Evolutionary conservation across 2,329 filamentous ascomycete species (phyloP), one percentile per base, ranked within the genome.

Genomic region (Penicillium sp.): DNA sequence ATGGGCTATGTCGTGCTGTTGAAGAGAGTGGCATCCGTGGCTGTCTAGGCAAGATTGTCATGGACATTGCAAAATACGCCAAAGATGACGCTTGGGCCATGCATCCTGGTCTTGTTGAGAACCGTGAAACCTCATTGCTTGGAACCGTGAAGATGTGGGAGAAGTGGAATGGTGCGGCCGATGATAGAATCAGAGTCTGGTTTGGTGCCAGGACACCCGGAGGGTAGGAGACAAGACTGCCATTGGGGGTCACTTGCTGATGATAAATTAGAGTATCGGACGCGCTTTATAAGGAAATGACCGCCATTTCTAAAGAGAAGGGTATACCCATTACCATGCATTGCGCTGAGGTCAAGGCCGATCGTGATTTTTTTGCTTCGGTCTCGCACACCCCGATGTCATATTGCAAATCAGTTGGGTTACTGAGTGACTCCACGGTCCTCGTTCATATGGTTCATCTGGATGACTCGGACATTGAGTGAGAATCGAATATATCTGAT

Each of bases 131-230:
- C 7, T 73, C 72, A 10, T 68, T 78, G 0, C 66, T 77, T n/a
- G 77, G 74, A n/a, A 74, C 75, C 1, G 62, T 80, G 31, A 57
- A 65, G 47, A 69, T 69, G 67, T 70, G 68, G 72, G 71, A 70
- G 61, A 72, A 69, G 41, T 71, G 69, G 70, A 70, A 73, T 57
- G 68, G 70, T 15, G 66, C 72, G 15, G 75, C 68, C 49, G 68
- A 76, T 59, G 73, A 74, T 45, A 73, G 79, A 0, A 70, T 82
- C 21, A 75, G 78, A 27, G 76, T 82, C 13, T 82, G 80, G 79
- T 75, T 79, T 49, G 76, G 79, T 1, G 76, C 76, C 9, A 75
- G 78, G 23, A 81, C 79, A 10, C 79, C 80, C 10, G 73, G 80
- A 52, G 79, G 80, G 60, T 76, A 75, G 44, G 59, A 31, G 9